Conservation (phyloP, 2,329 filamentous ascomycete species). For the Stachybotrys chlorohalonatus region DNA sequence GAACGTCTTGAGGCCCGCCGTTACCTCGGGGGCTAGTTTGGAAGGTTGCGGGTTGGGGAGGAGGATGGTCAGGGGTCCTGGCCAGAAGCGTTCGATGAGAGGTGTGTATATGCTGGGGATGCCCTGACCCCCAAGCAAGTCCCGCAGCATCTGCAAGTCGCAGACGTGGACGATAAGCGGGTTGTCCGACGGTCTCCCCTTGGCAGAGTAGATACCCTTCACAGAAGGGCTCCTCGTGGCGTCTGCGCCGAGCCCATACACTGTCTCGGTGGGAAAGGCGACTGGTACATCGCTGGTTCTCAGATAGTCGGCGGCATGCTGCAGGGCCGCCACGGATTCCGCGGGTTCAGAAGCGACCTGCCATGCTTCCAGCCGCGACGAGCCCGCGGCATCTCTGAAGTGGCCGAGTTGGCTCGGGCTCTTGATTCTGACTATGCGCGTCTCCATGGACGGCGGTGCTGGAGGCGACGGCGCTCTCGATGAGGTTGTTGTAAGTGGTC, state of each 20-base stretch:
- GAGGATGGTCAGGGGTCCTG: slow-evolving; percentile 85
- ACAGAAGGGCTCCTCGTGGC: slow-evolving; percentile 79
- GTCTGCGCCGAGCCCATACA: slow-evolving; percentile 95
- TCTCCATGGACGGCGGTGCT: slow-evolving; percentile 23
- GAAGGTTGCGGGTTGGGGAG: slow-evolving; percentile 65
- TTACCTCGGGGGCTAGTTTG: slow-evolving; percentile 80
- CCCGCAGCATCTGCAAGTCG: slow-evolving; percentile 67
- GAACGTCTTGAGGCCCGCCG: slow-evolving; percentile 75
- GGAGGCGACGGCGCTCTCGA: slow-evolving; percentile 7
- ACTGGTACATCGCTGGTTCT: slow-evolving; percentile 64
- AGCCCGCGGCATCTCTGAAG: slow-evolving; percentile 18
- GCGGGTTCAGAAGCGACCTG: slow-evolving; percentile 21
- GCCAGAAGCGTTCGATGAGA: slow-evolving; percentile 82
- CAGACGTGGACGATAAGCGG: slow-evolving; percentile 89
- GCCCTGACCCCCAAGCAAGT: slow-evolving; percentile 38
- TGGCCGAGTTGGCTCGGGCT: slow-evolving; percentile 21
- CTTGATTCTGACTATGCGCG: slow-evolving; percentile 24
- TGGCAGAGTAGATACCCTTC: slow-evolving; percentile 84
- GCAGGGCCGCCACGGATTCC: slow-evolving; percentile 34
- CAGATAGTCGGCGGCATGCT: slow-evolving; percentile 58
- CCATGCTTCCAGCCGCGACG: slow-evolving; percentile 32
- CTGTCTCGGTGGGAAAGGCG: slow-evolving; percentile 94
- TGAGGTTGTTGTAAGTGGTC: slow-evolving; percentile 16
- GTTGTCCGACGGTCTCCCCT: slow-evolving; percentile 87
- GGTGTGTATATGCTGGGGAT: slow-evolving; percentile 70